Conservation (phyloP, 768 basidiomycete species). For the Lyophyllum shimeji region DNA sequence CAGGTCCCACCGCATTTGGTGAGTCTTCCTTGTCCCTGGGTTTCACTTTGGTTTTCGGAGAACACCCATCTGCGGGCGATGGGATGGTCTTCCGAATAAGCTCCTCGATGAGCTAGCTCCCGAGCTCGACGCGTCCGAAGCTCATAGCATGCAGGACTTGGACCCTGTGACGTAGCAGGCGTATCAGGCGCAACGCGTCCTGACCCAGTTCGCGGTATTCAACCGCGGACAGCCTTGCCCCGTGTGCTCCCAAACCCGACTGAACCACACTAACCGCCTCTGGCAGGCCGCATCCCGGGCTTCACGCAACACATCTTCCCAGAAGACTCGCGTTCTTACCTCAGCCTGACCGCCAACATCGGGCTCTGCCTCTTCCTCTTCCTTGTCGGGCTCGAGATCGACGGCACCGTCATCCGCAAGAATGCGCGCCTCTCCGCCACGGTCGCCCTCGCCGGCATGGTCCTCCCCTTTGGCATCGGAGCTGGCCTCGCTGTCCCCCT, state of each 20-base stretch:
- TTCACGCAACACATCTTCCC: conserved; percentile 91
- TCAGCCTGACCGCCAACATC: conserved; percentile 86
- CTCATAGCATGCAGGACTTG: no score
- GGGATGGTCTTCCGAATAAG: no score
- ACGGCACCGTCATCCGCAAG: conserved; percentile 71
- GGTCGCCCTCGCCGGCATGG: conserved; percentile 82
- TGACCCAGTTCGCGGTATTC: no score
- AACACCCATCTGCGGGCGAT: no score
- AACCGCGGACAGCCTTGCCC: no score
- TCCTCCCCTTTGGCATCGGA: conserved; percentile 86
- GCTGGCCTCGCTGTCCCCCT: conserved; percentile 61
- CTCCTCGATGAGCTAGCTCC: no score
- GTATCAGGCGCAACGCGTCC: no score
- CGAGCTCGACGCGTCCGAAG: no score
- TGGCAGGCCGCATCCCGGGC: conserved; percentile 74
- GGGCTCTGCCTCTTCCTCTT: conserved; percentile 89
- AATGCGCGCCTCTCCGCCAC: conserved; percentile 67
- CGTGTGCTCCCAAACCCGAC: no score
- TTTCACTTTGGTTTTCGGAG: no score
- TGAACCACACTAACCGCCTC: not conserved
- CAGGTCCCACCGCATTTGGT: conserved; percentile 54
- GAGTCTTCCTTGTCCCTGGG: no score
- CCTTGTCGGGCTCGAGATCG: conserved; percentile 92
- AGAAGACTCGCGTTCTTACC: conserved; percentile 61
- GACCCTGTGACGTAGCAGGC: no score